phyloP scores from a whole-genome alignment of 371 early-diverging fungal genomes.

The Rhizopus arrhizus region DNA sequence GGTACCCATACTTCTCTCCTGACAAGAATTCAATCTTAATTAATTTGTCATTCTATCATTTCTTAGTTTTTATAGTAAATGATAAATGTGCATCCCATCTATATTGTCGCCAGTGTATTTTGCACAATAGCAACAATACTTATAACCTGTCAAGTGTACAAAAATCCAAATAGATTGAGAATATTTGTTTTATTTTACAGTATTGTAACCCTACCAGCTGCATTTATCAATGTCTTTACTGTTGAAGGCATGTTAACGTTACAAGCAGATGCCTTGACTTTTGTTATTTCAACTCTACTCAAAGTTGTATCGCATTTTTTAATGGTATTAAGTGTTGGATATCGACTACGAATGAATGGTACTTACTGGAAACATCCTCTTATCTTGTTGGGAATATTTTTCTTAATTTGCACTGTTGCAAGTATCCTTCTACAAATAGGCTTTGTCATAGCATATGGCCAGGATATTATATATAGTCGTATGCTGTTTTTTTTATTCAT shows the following conservation, averaged over 20 bases:
- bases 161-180: conserved; percentile 19
- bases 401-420: conserved; percentile 5
- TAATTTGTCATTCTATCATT: too few species aligned
- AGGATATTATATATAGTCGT: background rate
- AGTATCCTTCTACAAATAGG: conserved; percentile 6
- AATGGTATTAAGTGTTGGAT: conserved; percentile 20
- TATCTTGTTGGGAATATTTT: conserved; percentile 8
- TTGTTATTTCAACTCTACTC: conserved; percentile 14
- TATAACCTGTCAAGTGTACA: conserved; percentile 11
- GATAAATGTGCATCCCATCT: too few species aligned
- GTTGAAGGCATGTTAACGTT: conserved; percentile 7
- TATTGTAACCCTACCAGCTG: conserved; percentile 17
- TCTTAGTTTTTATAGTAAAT: too few species aligned
- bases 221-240: conserved; percentile 13
- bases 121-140: conserved; percentile 5
- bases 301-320: conserved; percentile 19
- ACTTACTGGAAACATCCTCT: conserved; percentile 16
- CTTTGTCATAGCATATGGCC: too few species aligned
- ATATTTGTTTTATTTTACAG: conserved; percentile 15
- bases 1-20: too few species aligned
- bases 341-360: conserved; percentile 14
- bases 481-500: conserved; percentile 1
- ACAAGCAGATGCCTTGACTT: conserved; percentile 10
- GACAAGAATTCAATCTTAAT: too few species aligned
- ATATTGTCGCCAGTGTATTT: too few species aligned